These are phyloP conservation scores for Colletotrichum ledebouriae DNA, from an alignment of 2,329 filamentous ascomycete genomes.

Conservation along the genomic window DNA sequence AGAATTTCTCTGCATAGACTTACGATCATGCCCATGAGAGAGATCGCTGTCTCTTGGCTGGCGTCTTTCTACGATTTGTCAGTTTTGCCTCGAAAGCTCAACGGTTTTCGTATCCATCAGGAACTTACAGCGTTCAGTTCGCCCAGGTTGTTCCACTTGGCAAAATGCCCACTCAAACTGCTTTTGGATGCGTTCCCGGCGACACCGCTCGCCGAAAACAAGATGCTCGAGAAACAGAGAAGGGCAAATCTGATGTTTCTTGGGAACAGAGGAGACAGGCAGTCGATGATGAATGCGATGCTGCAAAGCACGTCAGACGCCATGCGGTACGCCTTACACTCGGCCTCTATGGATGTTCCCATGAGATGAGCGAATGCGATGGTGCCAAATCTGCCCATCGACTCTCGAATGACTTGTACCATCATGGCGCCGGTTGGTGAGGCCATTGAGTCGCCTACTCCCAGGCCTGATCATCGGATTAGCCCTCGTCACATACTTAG, in stretches of 20 bases:
- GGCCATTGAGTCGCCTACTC: conserved; percentile 37
- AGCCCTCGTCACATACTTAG: background rate
- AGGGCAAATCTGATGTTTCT: conserved; percentile 9
- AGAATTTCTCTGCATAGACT: background rate
- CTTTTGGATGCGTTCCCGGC: conserved; percentile 39
- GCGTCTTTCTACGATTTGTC: conserved; percentile 24
- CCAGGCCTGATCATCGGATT: conserved; percentile 18
- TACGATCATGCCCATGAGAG: conserved; percentile 38
- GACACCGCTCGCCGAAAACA: conserved; percentile 31
- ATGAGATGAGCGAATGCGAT: conserved; percentile 38
- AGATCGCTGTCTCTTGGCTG: conserved; percentile 39
- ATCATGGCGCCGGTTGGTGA: conserved; percentile 37
- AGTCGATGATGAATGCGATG: conserved; percentile 35
- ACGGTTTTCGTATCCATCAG: fast-evolving
- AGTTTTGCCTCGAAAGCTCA: fast-evolving
- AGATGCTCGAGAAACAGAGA: conserved; percentile 30
- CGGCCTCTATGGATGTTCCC: conserved; percentile 38
- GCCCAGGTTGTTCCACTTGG: conserved; percentile 39
- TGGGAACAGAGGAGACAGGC: conserved; percentile 30
- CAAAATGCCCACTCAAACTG: conserved; percentile 39
- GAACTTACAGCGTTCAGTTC: conserved; percentile 34
- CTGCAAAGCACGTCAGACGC: conserved; percentile 26
- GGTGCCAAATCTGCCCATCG: conserved; percentile 35
- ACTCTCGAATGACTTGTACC: conserved; percentile 38
- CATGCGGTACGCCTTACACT: conserved; percentile 37